Evolutionary conservation across 257 asterid species (phyloP).

Genomic region (Forsythia viridissima): DNA sequence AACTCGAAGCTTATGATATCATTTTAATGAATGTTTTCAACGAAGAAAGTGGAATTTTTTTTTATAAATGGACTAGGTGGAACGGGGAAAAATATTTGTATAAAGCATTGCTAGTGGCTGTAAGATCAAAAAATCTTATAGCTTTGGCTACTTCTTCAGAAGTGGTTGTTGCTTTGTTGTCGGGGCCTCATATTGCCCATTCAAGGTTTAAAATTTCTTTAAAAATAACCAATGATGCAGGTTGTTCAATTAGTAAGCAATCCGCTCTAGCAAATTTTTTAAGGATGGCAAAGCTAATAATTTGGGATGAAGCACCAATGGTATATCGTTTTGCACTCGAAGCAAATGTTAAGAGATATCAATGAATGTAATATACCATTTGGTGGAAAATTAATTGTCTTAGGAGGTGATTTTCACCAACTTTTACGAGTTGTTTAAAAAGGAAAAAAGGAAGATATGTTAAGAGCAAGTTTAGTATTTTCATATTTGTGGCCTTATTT

Average conservation of each 20-base stretch:
- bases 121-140: neutral
- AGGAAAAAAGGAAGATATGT: too few relatives aligned
- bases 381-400: too few relatives aligned
- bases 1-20: neutral
- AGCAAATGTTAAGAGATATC: too few relatives aligned
- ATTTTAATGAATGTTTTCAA: neutral
- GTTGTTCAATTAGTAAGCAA: neutral
- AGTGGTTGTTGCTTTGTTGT: neutral
- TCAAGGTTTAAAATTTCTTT: neutral
- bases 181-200: neutral
- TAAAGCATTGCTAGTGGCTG: neutral
- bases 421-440: too few relatives aligned
- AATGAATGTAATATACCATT: too few relatives aligned
- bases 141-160: neutral
- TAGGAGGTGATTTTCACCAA: too few relatives aligned
- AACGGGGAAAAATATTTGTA: neutral
- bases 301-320: too few relatives aligned
- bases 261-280: neutral
- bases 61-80: neutral
- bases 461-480: too few relatives aligned
- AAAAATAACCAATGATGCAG: neutral
- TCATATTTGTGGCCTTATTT: too few relatives aligned
- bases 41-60: neutral
- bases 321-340: too few relatives aligned
- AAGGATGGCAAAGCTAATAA: neutral